A percentile compares a stretch with the other conserved stretches of the same genome.
Conservation (phyloP, 345 rosid species). For the Noccaea bulbosa region DNA sequence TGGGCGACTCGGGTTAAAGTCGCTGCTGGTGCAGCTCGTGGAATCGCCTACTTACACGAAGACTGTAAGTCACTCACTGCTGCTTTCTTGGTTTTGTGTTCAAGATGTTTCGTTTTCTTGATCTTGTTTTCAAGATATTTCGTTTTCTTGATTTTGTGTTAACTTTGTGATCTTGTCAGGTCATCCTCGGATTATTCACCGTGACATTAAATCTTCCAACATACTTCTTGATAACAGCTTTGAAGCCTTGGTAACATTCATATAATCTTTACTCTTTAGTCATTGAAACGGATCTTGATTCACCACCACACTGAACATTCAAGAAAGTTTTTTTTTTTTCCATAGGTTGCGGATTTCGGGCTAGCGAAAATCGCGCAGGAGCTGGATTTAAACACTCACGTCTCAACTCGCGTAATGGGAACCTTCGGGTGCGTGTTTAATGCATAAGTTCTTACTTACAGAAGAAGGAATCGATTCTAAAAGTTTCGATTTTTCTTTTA, state of each 20-base stretch:
- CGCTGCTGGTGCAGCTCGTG: conserved; percentile 98
- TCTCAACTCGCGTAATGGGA: conserved; percentile 97
- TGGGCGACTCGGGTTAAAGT: conserved; percentile 83
- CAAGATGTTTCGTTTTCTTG: background rate
- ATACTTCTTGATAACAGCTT: conserved; percentile 86
- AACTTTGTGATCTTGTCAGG: conserved; percentile 50
- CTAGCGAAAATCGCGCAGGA: conserved; percentile 91
- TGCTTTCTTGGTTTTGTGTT: conserved; percentile 11
- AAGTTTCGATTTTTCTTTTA: conserved; percentile 33
- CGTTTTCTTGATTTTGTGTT: background rate
- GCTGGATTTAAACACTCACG: conserved; percentile 85
- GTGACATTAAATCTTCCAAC: conserved; percentile 97
- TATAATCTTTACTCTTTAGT: conserved; percentile 7
- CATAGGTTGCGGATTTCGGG: conserved; percentile 94
- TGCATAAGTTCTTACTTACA: conserved; percentile 1
- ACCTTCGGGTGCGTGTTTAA: conserved; percentile 74
- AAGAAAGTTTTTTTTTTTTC: background rate
- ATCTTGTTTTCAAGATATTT: background rate
- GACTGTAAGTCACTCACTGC: conserved; percentile 72
- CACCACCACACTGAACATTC: conserved; percentile 5
- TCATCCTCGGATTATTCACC: conserved; percentile 96
- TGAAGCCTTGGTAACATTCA: conserved; percentile 80
- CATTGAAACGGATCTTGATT: background rate
- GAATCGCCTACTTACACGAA: conserved; percentile 97
- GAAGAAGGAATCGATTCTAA: background rate